Evolutionary conservation across 805 yeast genomes (phyloP).

Genomic region (Blastobotrys peoriensis): DNA sequence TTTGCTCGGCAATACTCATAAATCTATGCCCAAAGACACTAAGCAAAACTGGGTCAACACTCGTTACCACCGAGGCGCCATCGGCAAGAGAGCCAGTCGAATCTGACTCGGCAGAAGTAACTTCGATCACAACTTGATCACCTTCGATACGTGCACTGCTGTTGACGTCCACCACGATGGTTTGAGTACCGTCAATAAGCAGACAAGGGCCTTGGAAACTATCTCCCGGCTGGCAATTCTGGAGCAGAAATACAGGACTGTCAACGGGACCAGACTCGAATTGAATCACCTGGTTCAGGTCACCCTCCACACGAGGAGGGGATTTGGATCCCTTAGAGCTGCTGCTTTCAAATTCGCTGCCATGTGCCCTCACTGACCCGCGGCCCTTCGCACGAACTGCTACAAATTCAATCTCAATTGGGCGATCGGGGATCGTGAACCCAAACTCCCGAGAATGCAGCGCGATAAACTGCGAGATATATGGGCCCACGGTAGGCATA

Average conservation of each 20-base stretch:
- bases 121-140: constrained; percentile 51
- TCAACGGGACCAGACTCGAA: constrained; percentile 28
- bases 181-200: constrained; percentile 75
- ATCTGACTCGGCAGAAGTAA: constrained; percentile 12
- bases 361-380: constrained; percentile 50
- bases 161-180: constrained; percentile 64
- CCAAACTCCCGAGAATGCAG: constrained; percentile 70
- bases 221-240: constrained; percentile 49
- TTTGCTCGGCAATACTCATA: constrained; percentile 88
- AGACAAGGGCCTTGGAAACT: constrained; percentile 64
- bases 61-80: constrained; percentile 11
- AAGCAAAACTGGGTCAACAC: constrained; percentile 61
- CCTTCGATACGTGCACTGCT: constrained; percentile 50
- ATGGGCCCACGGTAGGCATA: constrained; percentile 10
- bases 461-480: constrained; percentile 40
- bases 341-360: constrained; percentile 42
- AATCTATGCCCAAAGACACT: constrained; percentile 79
- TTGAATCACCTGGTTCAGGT: constrained; percentile 47
- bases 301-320: constrained; percentile 30
- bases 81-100: too few species aligned
- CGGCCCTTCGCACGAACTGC: constrained; percentile 70
- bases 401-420: constrained; percentile 62
- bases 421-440: constrained; percentile 45
- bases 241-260: constrained; percentile 52
- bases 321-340: constrained; percentile 38